Conservation (phyloP, 164 flowering plant genomes). For the Tetracentron sinense region DNA sequence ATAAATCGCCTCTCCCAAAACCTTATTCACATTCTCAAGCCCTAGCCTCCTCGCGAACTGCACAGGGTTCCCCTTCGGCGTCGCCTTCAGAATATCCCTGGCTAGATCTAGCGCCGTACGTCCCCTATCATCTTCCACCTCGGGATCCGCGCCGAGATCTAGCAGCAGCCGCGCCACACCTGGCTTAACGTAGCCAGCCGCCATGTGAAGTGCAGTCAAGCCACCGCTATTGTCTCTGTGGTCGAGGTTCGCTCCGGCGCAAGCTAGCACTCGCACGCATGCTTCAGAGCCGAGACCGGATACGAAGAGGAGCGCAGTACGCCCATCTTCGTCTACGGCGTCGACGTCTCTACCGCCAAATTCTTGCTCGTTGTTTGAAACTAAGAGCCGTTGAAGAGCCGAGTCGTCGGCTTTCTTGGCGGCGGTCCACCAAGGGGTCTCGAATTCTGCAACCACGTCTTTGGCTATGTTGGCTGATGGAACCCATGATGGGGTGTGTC, state of each 20-base stretch:
- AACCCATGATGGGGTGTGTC: slow-evolving; percentile 85
- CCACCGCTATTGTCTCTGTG: slow-evolving; percentile 66
- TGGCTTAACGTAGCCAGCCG: slow-evolving; percentile 84
- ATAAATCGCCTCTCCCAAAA: slow-evolving; percentile 53
- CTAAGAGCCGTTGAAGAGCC: slow-evolving; percentile 39
- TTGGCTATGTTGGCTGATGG: slow-evolving; percentile 62
- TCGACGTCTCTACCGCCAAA: slow-evolving; percentile 53
- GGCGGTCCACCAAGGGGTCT: slow-evolving; percentile 94
- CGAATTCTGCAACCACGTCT: slow-evolving; percentile 89
- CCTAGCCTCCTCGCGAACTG: slow-evolving; percentile 76
- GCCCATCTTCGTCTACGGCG: slow-evolving; percentile 75
- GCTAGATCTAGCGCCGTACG: slow-evolving; percentile 68
- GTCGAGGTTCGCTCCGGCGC: slow-evolving; percentile 69
- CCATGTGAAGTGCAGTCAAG: slow-evolving; percentile 86
- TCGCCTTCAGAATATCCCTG: slow-evolving; percentile 47
- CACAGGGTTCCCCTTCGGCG: slow-evolving; percentile 71
- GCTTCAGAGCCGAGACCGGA: slow-evolving; percentile 82
- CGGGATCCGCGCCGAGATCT: slow-evolving; percentile 77
- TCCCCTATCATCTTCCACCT: slow-evolving; percentile 55
- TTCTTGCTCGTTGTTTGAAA: slow-evolving; percentile 22
- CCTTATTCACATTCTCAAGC: slow-evolving; percentile 53
- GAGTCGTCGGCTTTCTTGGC: slow-evolving; percentile 82
- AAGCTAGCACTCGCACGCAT: slow-evolving; percentile 53
- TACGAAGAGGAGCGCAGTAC: slow-evolving; percentile 83
- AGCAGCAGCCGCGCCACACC: slow-evolving; percentile 44